Evolutionary conservation across 176 grass and related monocot species (phyloP).

Genomic region (Hordeum marinum): DNA sequence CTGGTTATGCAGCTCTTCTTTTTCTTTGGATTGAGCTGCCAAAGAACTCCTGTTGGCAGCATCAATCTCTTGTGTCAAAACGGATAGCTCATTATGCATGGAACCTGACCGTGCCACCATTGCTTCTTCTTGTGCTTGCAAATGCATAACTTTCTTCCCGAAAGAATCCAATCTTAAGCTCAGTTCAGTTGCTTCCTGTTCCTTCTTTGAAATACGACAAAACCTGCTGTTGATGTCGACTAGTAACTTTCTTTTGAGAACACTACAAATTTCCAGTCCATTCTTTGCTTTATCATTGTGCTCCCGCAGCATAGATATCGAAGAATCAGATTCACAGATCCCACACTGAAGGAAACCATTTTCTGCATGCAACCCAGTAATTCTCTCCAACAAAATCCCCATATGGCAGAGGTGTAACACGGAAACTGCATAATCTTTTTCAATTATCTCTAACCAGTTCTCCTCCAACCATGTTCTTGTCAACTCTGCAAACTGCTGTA

Average conservation of each 20-base stretch:
- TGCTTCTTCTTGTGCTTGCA: slow-evolving; percentile 81
- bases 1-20: slow-evolving; percentile 47
- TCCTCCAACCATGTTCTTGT: slow-evolving; percentile 68
- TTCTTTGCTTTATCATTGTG: slow-evolving; percentile 71
- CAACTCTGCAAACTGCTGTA: slow-evolving; percentile 43
- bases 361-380: slow-evolving; percentile 76
- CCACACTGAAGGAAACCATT: slow-evolving; percentile 82
- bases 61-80: slow-evolving; percentile 70
- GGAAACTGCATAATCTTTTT: slow-evolving; percentile 92
- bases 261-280: slow-evolving; percentile 72
- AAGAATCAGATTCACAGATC: slow-evolving; percentile 59
- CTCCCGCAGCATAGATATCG: slow-evolving; percentile 73
- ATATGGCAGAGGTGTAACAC: slow-evolving; percentile 90
- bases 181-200: slow-evolving; percentile 65
- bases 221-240: slow-evolving; percentile 80
- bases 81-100: slow-evolving; percentile 58
- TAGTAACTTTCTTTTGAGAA: slow-evolving; percentile 89
- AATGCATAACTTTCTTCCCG: slow-evolving; percentile 64
- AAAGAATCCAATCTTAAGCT: slow-evolving; percentile 57
- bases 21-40: slow-evolving; percentile 54
- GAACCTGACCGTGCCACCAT: slow-evolving; percentile 78
- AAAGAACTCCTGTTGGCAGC: slow-evolving; percentile 48
- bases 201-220: slow-evolving; percentile 77
- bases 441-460: slow-evolving; percentile 76
- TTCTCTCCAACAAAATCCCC: slow-evolving; percentile 78